Conservation (phyloP, 257 asterid genomes). For the Sherardia arvensis region DNA sequence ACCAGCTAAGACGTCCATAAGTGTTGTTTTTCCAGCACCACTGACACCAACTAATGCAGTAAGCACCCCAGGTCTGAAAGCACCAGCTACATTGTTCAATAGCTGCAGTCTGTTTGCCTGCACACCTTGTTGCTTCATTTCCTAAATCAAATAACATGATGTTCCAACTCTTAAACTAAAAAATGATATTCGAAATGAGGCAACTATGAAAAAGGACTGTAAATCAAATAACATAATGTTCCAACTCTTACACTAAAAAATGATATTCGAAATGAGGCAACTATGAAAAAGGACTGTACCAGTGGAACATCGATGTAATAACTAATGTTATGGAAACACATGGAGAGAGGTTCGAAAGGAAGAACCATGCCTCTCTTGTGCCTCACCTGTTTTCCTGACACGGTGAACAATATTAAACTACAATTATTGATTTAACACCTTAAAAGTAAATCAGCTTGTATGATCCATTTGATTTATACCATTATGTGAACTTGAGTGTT, state of each 20-base stretch:
- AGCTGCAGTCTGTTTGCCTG: slow-evolving; percentile 58
- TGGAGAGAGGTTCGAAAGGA: slow-evolving; percentile 75
- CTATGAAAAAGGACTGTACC: slow-evolving; percentile 32
- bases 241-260: background rate
- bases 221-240: too few species aligned
- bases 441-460: background rate
- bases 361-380: slow-evolving; percentile 68
- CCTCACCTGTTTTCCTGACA: slow-evolving; percentile 61
- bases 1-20: slow-evolving; percentile 95
- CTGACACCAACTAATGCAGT: slow-evolving; percentile 94
- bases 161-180: background rate
- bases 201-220: slow-evolving; percentile 13
- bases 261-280: slow-evolving; percentile 6
- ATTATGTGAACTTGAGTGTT: slow-evolving; percentile 64
- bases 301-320: slow-evolving; percentile 81
- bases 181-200: slow-evolving; percentile 5
- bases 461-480: slow-evolving; percentile 32
- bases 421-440: background rate
- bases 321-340: slow-evolving; percentile 73
- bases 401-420: background rate
- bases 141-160: slow-evolving; percentile 28
- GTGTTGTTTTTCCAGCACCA: slow-evolving; percentile 96
- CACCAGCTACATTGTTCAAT: slow-evolving; percentile 73
- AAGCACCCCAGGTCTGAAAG: slow-evolving; percentile 90
- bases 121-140: slow-evolving; percentile 77